Evolutionary conservation across 2,329 filamentous ascomycete species (phyloP).

Genomic region (Myriosclerotinia duriaeana): DNA sequence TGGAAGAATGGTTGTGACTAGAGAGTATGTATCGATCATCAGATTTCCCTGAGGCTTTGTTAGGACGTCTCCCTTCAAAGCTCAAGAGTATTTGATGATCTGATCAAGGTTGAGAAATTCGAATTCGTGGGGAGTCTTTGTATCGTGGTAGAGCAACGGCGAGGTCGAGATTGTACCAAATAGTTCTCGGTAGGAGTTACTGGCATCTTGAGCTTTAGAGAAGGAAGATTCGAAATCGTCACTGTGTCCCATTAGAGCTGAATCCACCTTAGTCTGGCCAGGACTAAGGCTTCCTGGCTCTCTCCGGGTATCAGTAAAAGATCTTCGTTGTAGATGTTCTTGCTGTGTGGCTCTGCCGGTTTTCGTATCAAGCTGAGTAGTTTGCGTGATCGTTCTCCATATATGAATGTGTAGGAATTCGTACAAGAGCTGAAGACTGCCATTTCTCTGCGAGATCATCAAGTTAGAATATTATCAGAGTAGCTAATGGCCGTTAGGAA

Average conservation of each 20-base stretch:
- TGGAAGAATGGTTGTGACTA: background rate
- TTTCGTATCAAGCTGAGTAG: no score
- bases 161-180: background rate
- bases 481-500: background rate
- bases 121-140: background rate
- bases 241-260: background rate
- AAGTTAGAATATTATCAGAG: background rate
- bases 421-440: background rate
- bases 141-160: background rate
- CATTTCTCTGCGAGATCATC: background rate
- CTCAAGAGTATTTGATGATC: background rate
- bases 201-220: background rate
- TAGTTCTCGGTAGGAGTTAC: background rate
- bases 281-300: background rate
- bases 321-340: background rate
- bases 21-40: background rate
- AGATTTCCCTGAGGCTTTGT: background rate
- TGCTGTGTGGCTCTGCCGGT: background rate
- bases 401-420: no score
- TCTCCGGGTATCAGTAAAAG: background rate
- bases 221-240: background rate
- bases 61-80: background rate
- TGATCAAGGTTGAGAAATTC: background rate
- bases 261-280: constrained; percentile 1
- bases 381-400: background rate